phyloP scores from a whole-genome alignment of 768 basidiomycete genomes.

The Candolleomyces aberdarensis region DNA sequence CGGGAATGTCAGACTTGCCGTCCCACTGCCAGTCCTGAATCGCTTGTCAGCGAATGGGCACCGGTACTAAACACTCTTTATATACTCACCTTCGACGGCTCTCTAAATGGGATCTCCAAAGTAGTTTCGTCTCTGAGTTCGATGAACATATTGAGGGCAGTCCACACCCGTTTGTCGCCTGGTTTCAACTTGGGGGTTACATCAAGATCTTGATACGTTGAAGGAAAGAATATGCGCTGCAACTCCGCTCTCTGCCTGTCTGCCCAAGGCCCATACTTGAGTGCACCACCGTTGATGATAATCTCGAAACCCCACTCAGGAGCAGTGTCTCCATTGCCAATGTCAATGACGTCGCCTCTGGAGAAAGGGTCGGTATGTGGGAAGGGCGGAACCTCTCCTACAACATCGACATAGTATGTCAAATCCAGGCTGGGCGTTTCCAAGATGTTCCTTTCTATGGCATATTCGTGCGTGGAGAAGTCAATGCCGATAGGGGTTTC shows the following conservation, averaged over 20 bases:
- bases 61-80: neutral
- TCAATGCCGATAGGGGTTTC: constrained; percentile 55
- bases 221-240: constrained; percentile 82
- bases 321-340: constrained; percentile 83
- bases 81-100: constrained; percentile 72
- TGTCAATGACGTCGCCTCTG: constrained; percentile 49
- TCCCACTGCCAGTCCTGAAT: constrained; percentile 93
- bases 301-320: constrained; percentile 96
- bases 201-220: constrained; percentile 63
- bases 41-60: neutral
- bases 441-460: constrained; percentile 78
- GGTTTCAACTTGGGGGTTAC: constrained; percentile 58
- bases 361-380: constrained; percentile 18
- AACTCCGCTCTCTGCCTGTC: constrained; percentile 88
- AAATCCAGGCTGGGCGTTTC: constrained; percentile 77
- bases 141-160: constrained; percentile 74
- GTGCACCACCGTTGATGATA: constrained; percentile 65
- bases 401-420: constrained; percentile 83
- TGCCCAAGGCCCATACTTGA: constrained; percentile 95
- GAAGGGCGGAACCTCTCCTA: constrained; percentile 64
- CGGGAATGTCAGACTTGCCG: constrained; percentile 43
- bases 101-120: constrained; percentile 85
- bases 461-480: constrained; percentile 72
- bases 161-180: constrained; percentile 83
- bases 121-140: constrained; percentile 77